Conservation (phyloP, 1,284 basidiomycete genomes). For the Psilocybe mexicana region DNA sequence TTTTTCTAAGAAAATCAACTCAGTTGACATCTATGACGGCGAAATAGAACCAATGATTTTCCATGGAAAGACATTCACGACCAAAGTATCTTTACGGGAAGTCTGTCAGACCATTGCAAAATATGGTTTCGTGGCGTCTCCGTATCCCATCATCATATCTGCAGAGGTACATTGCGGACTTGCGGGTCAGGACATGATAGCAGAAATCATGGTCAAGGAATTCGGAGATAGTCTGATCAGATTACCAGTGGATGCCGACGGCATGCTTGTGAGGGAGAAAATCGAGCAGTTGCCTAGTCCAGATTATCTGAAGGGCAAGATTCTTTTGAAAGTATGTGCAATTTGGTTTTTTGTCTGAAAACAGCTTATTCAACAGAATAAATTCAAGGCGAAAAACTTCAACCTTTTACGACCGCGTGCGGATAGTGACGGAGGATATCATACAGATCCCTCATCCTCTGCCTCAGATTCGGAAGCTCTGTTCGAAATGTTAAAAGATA, state of each 20-base stretch:
- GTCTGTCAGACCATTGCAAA: constrained; percentile 87
- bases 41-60: constrained; percentile 82
- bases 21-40: constrained; percentile 95
- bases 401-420: constrained; percentile 32
- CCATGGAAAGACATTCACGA: constrained; percentile 92
- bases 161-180: constrained; percentile 91
- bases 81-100: constrained; percentile 82
- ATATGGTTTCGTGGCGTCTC: constrained; percentile 92
- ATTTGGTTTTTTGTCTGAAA: not conserved
- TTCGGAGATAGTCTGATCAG: constrained; percentile 80
- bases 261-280: constrained; percentile 29
- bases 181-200: constrained; percentile 83
- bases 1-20: constrained; percentile 3
- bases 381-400: constrained; percentile 61
- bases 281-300: constrained; percentile 81
- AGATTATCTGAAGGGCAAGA: constrained; percentile 76
- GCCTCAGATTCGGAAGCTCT: constrained; percentile 22
- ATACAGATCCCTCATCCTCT: constrained; percentile 19
- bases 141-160: constrained; percentile 94
- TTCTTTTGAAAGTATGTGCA: constrained; percentile 77
- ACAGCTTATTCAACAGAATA: not conserved
- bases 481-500: constrained; percentile 7
- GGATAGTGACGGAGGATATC: constrained; percentile 18
- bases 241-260: constrained; percentile 48
- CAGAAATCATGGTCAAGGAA: constrained; percentile 73